These are phyloP conservation scores for Cyclotella cryptica DNA, from an alignment of 108 stramenopile genomes.

Conservation along the genomic window DNA sequence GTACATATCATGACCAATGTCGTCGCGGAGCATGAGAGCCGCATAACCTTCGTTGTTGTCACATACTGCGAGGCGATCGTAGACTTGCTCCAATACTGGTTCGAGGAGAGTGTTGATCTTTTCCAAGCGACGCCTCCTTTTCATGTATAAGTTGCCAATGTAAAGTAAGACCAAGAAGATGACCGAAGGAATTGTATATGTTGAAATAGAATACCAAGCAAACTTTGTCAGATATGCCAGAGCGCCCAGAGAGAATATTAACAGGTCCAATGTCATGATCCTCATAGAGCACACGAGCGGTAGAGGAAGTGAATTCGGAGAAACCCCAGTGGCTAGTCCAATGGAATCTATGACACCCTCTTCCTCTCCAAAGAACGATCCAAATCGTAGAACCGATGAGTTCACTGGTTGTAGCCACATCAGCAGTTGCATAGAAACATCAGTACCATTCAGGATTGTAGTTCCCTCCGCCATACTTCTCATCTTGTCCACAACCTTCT, in stretches of 20 bases:
- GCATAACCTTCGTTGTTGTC: constrained; percentile 49
- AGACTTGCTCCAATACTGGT: constrained; percentile 28
- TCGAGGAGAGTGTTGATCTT: constrained; percentile 34
- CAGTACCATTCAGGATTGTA: background rate
- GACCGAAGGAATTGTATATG: constrained; percentile 22
- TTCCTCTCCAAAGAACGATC: constrained; percentile 23
- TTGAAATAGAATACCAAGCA: constrained; percentile 4
- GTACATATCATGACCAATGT: constrained; percentile 46
- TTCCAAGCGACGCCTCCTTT: constrained; percentile 23
- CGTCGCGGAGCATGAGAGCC: constrained; percentile 41
- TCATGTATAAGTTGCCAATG: background rate
- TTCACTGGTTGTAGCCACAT: constrained; percentile 44
- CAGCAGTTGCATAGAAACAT: constrained; percentile 19
- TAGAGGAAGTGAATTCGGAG: constrained; percentile 28
- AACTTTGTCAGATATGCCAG: constrained; percentile 11
- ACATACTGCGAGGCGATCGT: constrained; percentile 47
- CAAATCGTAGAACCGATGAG: constrained; percentile 21
- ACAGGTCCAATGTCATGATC: constrained; percentile 30
- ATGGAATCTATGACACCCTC: constrained; percentile 24
- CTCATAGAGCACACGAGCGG: constrained; percentile 26
- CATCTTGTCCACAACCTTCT: constrained; percentile 33
- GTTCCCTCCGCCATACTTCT: background rate
- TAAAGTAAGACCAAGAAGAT: constrained; percentile 8
- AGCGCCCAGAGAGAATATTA: background rate
- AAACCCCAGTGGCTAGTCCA: constrained; percentile 27